Evolutionary conservation across 2,329 filamentous ascomycete species (phyloP).

Genomic region (Penicillium brevicompactum): DNA sequence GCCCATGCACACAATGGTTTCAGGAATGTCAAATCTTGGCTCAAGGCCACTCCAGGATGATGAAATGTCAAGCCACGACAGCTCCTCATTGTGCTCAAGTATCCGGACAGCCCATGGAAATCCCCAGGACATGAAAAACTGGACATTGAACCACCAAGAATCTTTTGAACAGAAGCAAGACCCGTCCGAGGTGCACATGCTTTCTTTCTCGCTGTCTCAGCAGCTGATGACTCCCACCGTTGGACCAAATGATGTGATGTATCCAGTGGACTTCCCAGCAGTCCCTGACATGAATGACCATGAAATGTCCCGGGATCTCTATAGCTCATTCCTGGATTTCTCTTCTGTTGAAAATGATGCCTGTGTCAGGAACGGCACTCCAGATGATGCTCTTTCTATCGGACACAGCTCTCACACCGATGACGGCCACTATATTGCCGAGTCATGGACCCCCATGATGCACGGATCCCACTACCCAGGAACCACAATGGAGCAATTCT

Average conservation of each 20-base stretch:
- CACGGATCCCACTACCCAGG: conserved; percentile 37
- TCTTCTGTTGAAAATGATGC: conserved; percentile 45
- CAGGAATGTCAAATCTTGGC: conserved; percentile 42
- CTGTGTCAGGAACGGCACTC: conserved; percentile 36
- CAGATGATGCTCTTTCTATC: conserved; percentile 41
- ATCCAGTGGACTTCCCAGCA: conserved; percentile 42
- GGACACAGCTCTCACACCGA: conserved; percentile 42
- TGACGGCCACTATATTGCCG: conserved; percentile 37
- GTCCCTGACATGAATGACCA: conserved; percentile 41
- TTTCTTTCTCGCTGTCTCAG: conserved; percentile 46
- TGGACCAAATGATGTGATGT: conserved; percentile 43
- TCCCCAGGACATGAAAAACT: conserved; percentile 40
- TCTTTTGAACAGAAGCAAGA: conserved; percentile 44
- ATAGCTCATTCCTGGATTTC: conserved; percentile 43
- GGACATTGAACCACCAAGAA: conserved; percentile 42
- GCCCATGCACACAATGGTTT: conserved; percentile 38
- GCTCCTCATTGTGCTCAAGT: conserved; percentile 45
- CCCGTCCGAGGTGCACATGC: conserved; percentile 44
- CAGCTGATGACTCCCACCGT: conserved; percentile 42
- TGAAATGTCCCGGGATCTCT: conserved; percentile 44
- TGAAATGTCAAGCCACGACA: conserved; percentile 46
- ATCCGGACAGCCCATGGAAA: conserved; percentile 37
- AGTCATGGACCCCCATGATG: conserved; percentile 41
- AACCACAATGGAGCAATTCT: conserved; percentile 39
- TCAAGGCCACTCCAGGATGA: conserved; percentile 46